Evolutionary conservation across 768 basidiomycete species (phyloP), one percentile per base, ranked within the genome.

Genomic region (Cystobasidiopsis lactophilus): DNA sequence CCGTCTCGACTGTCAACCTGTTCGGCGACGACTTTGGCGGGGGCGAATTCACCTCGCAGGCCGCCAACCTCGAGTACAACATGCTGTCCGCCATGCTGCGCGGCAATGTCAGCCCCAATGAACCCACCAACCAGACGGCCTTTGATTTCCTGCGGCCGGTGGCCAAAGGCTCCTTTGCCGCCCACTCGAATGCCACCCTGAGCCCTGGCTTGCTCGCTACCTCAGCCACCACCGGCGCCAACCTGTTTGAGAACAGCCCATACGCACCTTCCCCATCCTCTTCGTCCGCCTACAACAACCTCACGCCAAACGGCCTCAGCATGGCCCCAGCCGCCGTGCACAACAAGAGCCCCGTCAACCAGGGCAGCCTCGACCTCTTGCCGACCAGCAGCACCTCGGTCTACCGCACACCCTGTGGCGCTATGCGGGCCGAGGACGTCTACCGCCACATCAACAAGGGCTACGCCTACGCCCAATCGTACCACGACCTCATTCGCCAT

Each of bases 401-500:
- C 31, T 24, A 18, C 14, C 26, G 44, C 33, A 16, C 33, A 9
- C 18, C 46, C n/a, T 50, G 38, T 2, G 56, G 56, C 26, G 51
- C 55, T 23, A 51, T 61, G 56, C 57, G 56, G n/a, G 59, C 58
- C 5, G 59, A 63, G 73, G 78, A 70, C 69, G 74, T 69, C 68
- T 82, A 71, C 69, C 73, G 70, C 72, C 76, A 68, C 65, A 77
- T 74, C 44, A 73, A 77, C 16, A 72, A 75, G 62, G 82, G 85
- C 3, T 91, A 86, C 63, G 86, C 91, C 64, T 93, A 95, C 62
- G 91, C 85, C 14, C 80, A 93, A 70, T 85, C 86, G 23, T 96
- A 95, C 64, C 89, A 93, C 65, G 84, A 82, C 66, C 71, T 95
- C 60, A 95, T 96, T 85, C 83, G 85, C 69, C 81, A 86, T 67